Percentiles rank a stretch among this genome's conserved stretches.
Conservation (phyloP, 2,329 filamentous ascomycete genomes). For the Aspergillus calidoustus region DNA sequence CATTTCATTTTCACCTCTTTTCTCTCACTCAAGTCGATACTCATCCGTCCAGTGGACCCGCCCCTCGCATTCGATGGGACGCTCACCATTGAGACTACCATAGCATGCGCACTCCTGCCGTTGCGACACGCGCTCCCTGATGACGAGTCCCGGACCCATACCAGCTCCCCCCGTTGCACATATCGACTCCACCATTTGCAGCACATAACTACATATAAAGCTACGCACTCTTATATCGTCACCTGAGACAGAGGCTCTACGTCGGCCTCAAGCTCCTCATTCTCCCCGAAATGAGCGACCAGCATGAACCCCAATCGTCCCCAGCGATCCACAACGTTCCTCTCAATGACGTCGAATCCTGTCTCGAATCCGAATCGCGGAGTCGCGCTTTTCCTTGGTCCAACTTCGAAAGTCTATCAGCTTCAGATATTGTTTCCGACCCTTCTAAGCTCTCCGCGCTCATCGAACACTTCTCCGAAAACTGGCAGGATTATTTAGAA, state of each 20-base stretch:
- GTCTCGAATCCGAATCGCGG: conserved; percentile 16
- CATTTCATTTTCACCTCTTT: background rate
- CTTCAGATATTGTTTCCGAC: conserved; percentile 25
- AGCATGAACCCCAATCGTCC: conserved; percentile 25
- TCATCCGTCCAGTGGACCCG: background rate
- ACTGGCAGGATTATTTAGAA: conserved; percentile 33
- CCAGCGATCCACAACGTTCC: conserved; percentile 34
- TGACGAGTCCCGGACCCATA: conserved; percentile 16
- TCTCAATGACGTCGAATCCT: conserved; percentile 35
- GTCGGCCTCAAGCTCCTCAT: background rate
- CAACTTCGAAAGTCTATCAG: conserved; percentile 3
- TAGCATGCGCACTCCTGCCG: conserved; percentile 3
- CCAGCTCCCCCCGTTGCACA: conserved; percentile 1
- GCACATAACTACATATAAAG: conserved; percentile 2
- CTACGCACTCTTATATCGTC: background rate
- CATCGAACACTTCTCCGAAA: conserved; percentile 24
- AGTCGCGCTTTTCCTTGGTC: conserved; percentile 27
- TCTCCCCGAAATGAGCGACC: conserved; percentile 20
- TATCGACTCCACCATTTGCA: conserved; percentile 5
- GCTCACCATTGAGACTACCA: background rate
- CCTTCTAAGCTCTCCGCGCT: conserved; percentile 22
- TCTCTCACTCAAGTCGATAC: background rate
- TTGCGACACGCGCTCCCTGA: conserved; percentile 8
- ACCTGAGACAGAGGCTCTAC: conserved; percentile 4
- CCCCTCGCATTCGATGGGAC: background rate